phyloP scores from a whole-genome alignment of 805 yeast genomes.

The Scheffersomyces coipomensis region DNA sequence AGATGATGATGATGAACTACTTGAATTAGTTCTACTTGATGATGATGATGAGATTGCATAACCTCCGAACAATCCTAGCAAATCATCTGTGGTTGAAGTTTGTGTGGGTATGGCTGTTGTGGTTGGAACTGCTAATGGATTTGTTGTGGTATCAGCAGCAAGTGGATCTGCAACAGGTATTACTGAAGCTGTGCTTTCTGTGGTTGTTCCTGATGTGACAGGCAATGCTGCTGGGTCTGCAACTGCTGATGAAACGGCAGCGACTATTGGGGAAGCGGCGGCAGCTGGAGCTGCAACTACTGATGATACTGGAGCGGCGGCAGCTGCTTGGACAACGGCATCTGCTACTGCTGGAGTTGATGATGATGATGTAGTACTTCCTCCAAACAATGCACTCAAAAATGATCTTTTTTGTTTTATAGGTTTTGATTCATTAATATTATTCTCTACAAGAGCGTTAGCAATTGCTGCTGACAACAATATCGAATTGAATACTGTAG shows the following conservation, averaged over 20 bases:
- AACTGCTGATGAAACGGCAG: slow-evolving; percentile 3
- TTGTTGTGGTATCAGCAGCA: neutral
- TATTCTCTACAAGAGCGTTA: slow-evolving; percentile 10
- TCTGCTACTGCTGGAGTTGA: neutral
- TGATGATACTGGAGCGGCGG: slow-evolving; percentile 3
- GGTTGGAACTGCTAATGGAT: neutral
- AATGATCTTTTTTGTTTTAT: slow-evolving; percentile 13
- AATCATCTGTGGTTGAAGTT: slow-evolving; percentile 1
- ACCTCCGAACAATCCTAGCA: too few relatives aligned
- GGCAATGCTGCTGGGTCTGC: slow-evolving; percentile 5
- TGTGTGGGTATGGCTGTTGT: slow-evolving; percentile 1
- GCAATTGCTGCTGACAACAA: slow-evolving; percentile 23
- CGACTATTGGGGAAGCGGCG: slow-evolving; percentile 6
- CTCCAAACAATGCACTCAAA: slow-evolving; percentile 6
- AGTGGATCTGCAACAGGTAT: neutral
- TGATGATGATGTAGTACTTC: neutral
- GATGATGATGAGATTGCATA: neutral
- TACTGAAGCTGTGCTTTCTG: neutral
- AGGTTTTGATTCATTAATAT: slow-evolving; percentile 2
- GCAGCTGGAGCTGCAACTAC: slow-evolving; percentile 6
- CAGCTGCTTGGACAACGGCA: slow-evolving; percentile 6
- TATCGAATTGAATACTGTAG: slow-evolving; percentile 20
- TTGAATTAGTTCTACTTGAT: neutral
- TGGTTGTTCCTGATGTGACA: neutral
- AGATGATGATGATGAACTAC: neutral